Evolutionary conservation across 1,284 basidiomycete species (phyloP).

Genomic region (Bondarzewia mesenterica): DNA sequence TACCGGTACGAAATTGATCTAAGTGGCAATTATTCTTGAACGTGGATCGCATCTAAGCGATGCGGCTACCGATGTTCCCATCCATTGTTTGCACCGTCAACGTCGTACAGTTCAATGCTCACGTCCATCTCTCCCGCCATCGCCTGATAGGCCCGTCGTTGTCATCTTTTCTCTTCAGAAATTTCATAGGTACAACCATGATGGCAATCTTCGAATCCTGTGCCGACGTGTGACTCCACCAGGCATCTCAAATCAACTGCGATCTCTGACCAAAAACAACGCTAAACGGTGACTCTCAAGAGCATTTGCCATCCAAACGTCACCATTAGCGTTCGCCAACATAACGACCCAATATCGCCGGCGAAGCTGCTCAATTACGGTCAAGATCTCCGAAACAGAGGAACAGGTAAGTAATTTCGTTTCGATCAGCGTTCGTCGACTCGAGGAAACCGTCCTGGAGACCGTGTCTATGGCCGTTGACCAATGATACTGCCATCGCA

Average conservation of each 20-base stretch:
- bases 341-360: background rate
- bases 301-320: background rate
- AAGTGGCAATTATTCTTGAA: background rate
- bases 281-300: background rate
- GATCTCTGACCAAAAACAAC: no score
- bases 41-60: background rate
- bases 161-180: no score
- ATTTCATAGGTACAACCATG: background rate
- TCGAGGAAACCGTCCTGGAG: conserved; percentile 9
- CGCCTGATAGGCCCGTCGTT: no score
- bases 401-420: background rate
- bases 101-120: no score
- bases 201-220: background rate
- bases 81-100: background rate
- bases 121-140: no score
- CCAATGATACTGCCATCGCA: conserved; percentile 1
- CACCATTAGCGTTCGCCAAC: background rate
- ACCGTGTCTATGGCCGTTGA: conserved; percentile 12
- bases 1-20: background rate
- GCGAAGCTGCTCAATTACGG: background rate
- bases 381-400: background rate
- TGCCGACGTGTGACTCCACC: no score
- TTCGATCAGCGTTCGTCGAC: conserved; percentile 9
- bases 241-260: no score
- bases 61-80: background rate